phyloP scores from a whole-genome alignment of 495 filamentous ascomycete genomes.

The Penicillium dipodomyicola region DNA sequence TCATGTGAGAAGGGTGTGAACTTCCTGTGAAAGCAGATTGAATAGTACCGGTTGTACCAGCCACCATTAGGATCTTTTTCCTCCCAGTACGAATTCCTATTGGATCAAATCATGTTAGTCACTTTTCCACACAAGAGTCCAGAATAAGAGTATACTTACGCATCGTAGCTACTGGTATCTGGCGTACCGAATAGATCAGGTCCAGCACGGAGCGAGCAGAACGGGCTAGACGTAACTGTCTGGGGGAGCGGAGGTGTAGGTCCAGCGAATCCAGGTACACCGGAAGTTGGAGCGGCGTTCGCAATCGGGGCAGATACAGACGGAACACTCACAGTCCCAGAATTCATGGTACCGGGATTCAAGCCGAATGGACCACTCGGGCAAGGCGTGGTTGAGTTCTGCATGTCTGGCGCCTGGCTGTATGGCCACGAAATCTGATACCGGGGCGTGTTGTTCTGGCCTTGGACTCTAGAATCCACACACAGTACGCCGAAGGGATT shows the following conservation, averaged over 20 bases:
- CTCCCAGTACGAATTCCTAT: background rate
- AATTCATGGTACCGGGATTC: background rate
- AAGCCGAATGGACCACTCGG: background rate
- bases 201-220: background rate
- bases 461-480: background rate
- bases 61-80: background rate
- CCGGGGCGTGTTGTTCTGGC: background rate
- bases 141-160: background rate
- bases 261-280: background rate
- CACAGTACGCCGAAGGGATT: background rate
- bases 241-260: background rate
- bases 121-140: background rate
- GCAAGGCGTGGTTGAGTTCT: background rate
- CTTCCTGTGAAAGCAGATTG: background rate
- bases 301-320: background rate
- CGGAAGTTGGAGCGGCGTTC: background rate
- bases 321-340: background rate
- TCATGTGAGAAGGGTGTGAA: background rate
- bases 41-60: background rate
- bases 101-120: background rate
- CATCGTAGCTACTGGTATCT: background rate
- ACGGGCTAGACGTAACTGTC: background rate
- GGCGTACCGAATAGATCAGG: background rate
- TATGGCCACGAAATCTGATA: background rate
- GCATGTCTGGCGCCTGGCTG: no score